phyloP scores from a whole-genome alignment of 2,329 filamentous ascomycete genomes.

The Macrophomina pseudophaseolina region DNA sequence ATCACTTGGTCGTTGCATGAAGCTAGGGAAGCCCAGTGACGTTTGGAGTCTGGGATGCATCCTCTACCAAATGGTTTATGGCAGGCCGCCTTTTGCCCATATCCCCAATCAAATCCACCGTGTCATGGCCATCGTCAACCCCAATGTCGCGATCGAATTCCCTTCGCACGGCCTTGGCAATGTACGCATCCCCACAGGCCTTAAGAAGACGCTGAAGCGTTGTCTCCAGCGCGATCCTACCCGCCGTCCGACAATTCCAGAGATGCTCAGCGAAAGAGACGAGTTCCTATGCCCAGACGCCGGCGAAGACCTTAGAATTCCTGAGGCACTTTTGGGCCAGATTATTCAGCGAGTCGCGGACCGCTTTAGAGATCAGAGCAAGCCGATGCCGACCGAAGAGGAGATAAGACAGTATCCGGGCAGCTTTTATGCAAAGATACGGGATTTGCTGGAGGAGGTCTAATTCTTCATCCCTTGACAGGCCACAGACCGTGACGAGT shows the following conservation, averaged over 20 bases:
- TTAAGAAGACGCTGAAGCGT: constrained; percentile 61
- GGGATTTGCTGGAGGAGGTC: constrained; percentile 45
- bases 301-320: constrained; percentile 55
- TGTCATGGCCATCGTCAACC: constrained; percentile 86
- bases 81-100: constrained; percentile 92
- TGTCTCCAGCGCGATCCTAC: constrained; percentile 65
- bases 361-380: constrained; percentile 59
- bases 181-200: constrained; percentile 58
- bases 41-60: constrained; percentile 97
- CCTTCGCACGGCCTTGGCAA: constrained; percentile 72
- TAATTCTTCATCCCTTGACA: not conserved
- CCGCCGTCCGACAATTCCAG: constrained; percentile 60
- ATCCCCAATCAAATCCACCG: constrained; percentile 85
- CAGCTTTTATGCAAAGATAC: constrained; percentile 55
- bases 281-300: constrained; percentile 64
- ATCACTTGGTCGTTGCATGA: constrained; percentile 77
- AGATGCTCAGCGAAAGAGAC: constrained; percentile 62
- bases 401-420: constrained; percentile 56
- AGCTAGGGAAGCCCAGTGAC: constrained; percentile 92
- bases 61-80: constrained; percentile 97
- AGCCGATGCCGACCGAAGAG: constrained; percentile 61
- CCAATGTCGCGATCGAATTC: constrained; percentile 73
- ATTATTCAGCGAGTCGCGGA: constrained; percentile 66
- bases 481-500: not conserved
- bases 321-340: constrained; percentile 62